Base-by-base conservation (phyloP, 192 early-diverging fungal species). In the Chytriomyces confervae region DNA sequence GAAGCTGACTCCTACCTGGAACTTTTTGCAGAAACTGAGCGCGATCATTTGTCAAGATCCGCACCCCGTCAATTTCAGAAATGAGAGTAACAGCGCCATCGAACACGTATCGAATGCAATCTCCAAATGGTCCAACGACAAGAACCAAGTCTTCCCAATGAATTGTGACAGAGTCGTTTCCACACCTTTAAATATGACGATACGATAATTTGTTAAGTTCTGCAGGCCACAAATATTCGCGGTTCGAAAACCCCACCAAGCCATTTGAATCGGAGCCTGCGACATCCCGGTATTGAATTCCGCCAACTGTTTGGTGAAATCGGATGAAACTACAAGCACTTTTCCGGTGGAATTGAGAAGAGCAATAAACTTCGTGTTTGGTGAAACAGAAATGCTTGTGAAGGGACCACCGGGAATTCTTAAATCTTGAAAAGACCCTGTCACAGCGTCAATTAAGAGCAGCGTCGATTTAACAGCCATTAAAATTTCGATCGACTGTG, bases 81-180 rank as follows among this genome's bases (percentile, higher is more conserved):
- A 94, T 90, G 36, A 99, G 79, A 64, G 90, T 91, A 49, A 97
- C 92, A 5, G 90, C 83, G 48, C 94, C 89, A 18, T 95, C 95
- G 68, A 95, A 92, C 0, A 77, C 50, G 50, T 81, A 85, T 67
- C 93, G 93, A 65, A 94, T 92, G 81, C 88, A 94, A 72, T 95
- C 96, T 16, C 95, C 95, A 82, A 94, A 95, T 0, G 96, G 97
- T 0, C 97, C 97, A 5, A 99, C 89, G 84, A 99, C 91, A 36
- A 96, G 82, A 16, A 96, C 88, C 60, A 92, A 88, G 74, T 91
- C 89, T 53, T 92, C 92, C 90, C 94, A 95, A 79, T 94, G 94
- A 11, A 93, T 78, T 2, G 97, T 88, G 9, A 95, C 97, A 0
- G 96, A 93, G 76, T 99, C 97, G 27, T 87, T 93, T n/a, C 96